Percentiles rank a stretch among this genome's conserved stretches.
These are phyloP conservation scores for Pilaira anomala DNA, from an alignment of 192 early-diverging fungal species.

Conservation along the genomic window DNA sequence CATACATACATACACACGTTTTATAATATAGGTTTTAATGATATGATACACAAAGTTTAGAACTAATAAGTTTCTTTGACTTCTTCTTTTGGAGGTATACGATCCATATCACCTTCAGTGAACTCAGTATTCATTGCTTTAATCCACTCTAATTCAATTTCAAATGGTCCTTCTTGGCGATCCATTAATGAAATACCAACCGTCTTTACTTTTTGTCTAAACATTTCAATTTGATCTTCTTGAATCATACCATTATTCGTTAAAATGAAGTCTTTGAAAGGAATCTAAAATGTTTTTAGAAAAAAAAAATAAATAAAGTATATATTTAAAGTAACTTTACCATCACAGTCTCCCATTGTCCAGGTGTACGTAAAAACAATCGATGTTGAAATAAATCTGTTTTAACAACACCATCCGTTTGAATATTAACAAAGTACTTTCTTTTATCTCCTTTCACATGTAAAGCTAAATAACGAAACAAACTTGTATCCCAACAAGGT, in stretches of 20 bases:
- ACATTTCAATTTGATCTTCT: slow-evolving; percentile 82
- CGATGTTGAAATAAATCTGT: slow-evolving; percentile 93
- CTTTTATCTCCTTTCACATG: slow-evolving; percentile 76
- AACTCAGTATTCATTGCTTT: slow-evolving; percentile 78
- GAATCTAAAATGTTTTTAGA: slow-evolving; percentile 68
- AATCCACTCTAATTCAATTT: slow-evolving; percentile 88
- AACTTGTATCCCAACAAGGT: slow-evolving; percentile 79
- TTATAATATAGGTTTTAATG: no score
- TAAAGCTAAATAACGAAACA: slow-evolving; percentile 82
- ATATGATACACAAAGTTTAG: no score
- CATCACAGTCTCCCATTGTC: slow-evolving; percentile 89
- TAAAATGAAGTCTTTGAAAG: slow-evolving; percentile 89
- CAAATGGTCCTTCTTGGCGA: slow-evolving; percentile 78
- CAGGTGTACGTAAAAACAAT: slow-evolving; percentile 80
- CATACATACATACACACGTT: no score
- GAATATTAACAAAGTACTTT: slow-evolving; percentile 93
- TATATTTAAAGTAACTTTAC: slow-evolving; percentile 38
- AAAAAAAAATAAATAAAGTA: no score
- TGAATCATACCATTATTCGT: slow-evolving; percentile 88
- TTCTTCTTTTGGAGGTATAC: slow-evolving; percentile 27
- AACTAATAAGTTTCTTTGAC: neutral
- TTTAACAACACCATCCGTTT: slow-evolving; percentile 78
- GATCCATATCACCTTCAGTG: slow-evolving; percentile 74
- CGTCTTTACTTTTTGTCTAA: slow-evolving; percentile 78
- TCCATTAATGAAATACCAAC: slow-evolving; percentile 87